A percentile compares a stretch with the other conserved stretches of the same genome.
Conservation (phyloP, 1,139 yeast species). For the Magnusiomyces tetraspermus region DNA sequence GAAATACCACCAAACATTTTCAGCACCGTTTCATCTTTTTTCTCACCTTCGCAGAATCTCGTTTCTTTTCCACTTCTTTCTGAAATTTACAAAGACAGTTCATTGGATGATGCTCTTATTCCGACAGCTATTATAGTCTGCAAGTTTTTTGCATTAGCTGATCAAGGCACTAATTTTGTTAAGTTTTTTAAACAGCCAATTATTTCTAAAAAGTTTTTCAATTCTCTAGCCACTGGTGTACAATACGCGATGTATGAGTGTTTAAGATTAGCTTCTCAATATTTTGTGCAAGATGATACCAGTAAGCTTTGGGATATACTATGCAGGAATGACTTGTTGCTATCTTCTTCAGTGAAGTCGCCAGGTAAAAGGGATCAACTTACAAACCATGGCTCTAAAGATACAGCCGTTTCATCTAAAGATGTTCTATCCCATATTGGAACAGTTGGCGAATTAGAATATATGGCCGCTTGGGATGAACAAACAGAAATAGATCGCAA, state of each 20-base stretch:
- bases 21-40: neutral
- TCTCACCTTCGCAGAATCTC: neutral
- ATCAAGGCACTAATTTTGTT: neutral
- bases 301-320: conserved; percentile 46
- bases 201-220: conserved; percentile 1
- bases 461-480: conserved; percentile 53
- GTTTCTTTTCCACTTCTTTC: conserved; percentile 1
- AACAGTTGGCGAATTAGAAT: conserved; percentile 42
- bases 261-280: neutral
- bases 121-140: neutral
- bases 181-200: neutral
- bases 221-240: neutral
- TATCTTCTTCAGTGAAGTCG: conserved; percentile 1
- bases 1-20: conserved; percentile 22
- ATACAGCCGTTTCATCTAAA: conserved; percentile 22
- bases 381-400: neutral
- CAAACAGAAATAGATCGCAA: conserved; percentile 58
- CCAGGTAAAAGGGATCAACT: neutral
- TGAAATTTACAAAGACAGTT: conserved; percentile 1
- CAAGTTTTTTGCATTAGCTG: neutral
- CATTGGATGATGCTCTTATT: neutral
- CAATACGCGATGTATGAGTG: conserved; percentile 3
- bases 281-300: neutral
- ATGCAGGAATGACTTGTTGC: conserved; percentile 54
- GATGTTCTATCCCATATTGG: conserved; percentile 45